A percentile compares a stretch with the other conserved stretches of the same genome.
phyloP scores from a whole-genome alignment of 768 basidiomycete genomes.

The Crepidotus variabilis region DNA sequence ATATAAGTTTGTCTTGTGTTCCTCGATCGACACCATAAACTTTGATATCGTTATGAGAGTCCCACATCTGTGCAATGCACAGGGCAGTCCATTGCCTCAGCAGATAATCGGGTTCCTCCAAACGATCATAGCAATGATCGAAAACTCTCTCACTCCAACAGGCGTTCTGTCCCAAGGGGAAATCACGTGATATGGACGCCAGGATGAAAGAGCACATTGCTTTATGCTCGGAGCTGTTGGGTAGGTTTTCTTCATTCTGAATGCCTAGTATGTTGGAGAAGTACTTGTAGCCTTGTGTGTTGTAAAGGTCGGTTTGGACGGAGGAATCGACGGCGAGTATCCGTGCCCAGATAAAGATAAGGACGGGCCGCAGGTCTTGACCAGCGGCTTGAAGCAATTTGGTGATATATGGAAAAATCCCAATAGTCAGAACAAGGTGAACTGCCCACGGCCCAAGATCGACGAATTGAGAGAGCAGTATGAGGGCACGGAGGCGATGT shows the following conservation, averaged over 20 bases:
- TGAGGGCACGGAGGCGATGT: conserved; percentile 91
- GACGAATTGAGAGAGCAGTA: conserved; percentile 94
- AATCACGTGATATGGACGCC: conserved; percentile 85
- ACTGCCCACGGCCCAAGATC: conserved; percentile 99
- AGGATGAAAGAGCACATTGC: conserved; percentile 99
- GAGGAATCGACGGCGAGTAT: conserved; percentile 95
- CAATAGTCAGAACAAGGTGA: conserved; percentile 90
- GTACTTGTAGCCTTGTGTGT: conserved; percentile 80
- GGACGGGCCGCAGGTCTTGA: conserved; percentile 91
- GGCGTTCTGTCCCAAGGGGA: conserved; percentile 80
- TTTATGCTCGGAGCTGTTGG: conserved; percentile 92
- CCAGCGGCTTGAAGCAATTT: conserved; percentile 94
- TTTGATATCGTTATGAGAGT: conserved; percentile 86
- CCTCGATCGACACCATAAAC: conserved; percentile 74
- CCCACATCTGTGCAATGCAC: conserved; percentile 96
- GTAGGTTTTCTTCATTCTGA: conserved; percentile 69
- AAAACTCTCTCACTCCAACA: conserved; percentile 82
- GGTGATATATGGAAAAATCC: conserved; percentile 98
- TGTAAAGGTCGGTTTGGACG: conserved; percentile 87
- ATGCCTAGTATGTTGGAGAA: conserved; percentile 76
- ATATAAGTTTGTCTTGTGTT: conserved; percentile 79
- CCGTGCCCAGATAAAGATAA: conserved; percentile 98
- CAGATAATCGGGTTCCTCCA: conserved; percentile 89
- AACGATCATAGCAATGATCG: conserved; percentile 77
- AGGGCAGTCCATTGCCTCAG: conserved; percentile 92